These are phyloP conservation scores for Candida andamanensis DNA, from an alignment of 805 yeast genomes.

Conservation along the genomic window DNA sequence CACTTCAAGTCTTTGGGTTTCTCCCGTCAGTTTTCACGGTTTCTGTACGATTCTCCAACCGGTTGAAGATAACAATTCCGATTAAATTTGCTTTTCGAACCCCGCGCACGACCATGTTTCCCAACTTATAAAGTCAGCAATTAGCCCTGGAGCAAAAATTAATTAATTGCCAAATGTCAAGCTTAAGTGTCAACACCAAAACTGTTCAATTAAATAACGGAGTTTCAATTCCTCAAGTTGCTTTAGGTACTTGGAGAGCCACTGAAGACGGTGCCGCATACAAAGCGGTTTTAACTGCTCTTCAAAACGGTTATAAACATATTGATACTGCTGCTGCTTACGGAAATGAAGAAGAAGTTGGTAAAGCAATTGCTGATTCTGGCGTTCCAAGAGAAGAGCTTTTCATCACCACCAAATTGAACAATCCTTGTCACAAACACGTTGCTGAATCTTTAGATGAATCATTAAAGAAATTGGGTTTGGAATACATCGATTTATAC, in stretches of 20 bases:
- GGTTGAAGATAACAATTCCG: too few relatives aligned
- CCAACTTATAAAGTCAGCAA: too few relatives aligned
- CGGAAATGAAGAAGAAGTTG: constrained; percentile 62
- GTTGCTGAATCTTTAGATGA: constrained; percentile 50
- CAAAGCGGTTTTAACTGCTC: constrained; percentile 55
- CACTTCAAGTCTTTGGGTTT: too few relatives aligned
- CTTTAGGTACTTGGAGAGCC: constrained; percentile 72
- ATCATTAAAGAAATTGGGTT: constrained; percentile 57
- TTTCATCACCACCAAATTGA: constrained; percentile 69
- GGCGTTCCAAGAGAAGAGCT: constrained; percentile 62
- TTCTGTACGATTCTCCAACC: too few relatives aligned
- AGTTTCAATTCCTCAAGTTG: constrained; percentile 56
- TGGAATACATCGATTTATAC: constrained; percentile 75
- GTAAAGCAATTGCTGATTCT: constrained; percentile 48
- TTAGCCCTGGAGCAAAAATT: too few relatives aligned
- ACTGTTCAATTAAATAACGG: constrained; percentile 55
- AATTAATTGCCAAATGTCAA: neutral
- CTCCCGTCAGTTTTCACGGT: too few relatives aligned
- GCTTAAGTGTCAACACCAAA: constrained; percentile 1
- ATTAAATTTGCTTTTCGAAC: too few relatives aligned
- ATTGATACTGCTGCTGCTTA: constrained; percentile 74
- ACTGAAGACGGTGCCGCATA: constrained; percentile 46
- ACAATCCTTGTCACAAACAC: constrained; percentile 49
- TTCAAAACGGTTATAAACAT: constrained; percentile 66
- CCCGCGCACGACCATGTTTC: too few relatives aligned